Evolutionary conservation across 2,329 filamentous ascomycete genomes (phyloP), one percentile per base, ranked within the genome.

Genomic region (Aaosphaeria arxii): DNA sequence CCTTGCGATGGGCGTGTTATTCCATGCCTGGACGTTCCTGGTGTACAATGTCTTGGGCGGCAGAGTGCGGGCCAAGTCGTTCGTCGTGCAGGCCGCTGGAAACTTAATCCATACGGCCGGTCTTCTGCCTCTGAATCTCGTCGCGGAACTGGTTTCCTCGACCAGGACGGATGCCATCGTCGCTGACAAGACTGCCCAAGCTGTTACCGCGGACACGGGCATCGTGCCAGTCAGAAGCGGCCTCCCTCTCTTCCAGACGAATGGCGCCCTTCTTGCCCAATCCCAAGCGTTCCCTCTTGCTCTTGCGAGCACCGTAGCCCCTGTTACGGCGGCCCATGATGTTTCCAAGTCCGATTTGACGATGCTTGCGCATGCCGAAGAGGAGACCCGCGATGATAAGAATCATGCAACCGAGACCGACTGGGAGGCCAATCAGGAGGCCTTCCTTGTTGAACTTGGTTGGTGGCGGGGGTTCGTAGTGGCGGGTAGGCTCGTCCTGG

Each of bases 361-460:
- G 66, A 28, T 67, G 66, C 45, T 71, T 65, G 9, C 69, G 58
- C 71, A 75, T 75, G 9, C 73, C 68, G 47, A 73, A 67, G 36
- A 57, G 72, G 13, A 74, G 51, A 3, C 66, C 70, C n/a, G 62
- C 49, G 11, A 71, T 54, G 32, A 75, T 64, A 11, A 70, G 32
- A 11, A 70, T 43, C 13, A 74, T 54, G 43, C 70, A 63, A 17
- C 60, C 64, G 6, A 76, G 54, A 11, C 61, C 63, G 24, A 75
- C 58, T 0, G 74, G 74, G 5, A 77, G 54, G 11, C 74, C 74
- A 43, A 75, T 66, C 43, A 63, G 57, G n/a, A 76, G 57, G 6
- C 67, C 71, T 4, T 66, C 43, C 40, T 68, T 71, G 44, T 61
- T 50, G 4, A 47, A 42, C 24, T 56, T 56, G 42, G 46, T 53